Base-by-base conservation (phyloP, 371 early-diverging fungal genomes). In the Syncephalastrum racemosum region DNA sequence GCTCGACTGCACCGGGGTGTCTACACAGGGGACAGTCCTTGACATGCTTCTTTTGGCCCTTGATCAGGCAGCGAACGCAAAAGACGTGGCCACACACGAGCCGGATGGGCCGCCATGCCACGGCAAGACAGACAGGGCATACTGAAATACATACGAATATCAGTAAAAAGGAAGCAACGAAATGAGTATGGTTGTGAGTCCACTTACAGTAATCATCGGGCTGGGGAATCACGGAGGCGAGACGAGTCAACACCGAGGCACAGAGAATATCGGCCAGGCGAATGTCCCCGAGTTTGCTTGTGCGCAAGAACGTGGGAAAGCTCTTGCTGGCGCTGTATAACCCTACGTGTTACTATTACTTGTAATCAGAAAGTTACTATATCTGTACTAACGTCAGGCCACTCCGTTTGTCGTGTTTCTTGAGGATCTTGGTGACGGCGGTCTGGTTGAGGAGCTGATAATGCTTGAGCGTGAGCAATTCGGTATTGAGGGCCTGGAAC, bases 341-440 rank as follows among this genome's bases (percentile, higher is more conserved):
- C 24, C 16, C 16, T 51, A 44, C 15, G n/a, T 31, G 24, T 24
- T 43, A n/a, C 46, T 36, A 8, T 2, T 40, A 54, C n/a, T n/a
- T 15, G 45, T 50, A 22, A 14, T 15, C 1, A 46, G 4, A 46
- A 18, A 16, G 6, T 19, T 22, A 14, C 6, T 5, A 7, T 7
- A 50, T 5, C 25, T 31, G 12, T 19, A 50, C 76, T 56, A 71
- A 80, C 81, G 59, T 71, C 25, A 90, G 53, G 4, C 85, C 87
- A 22, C 91, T 89, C 43, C 86, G 84, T 64, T 92, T 92, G 67
- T 92, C 92, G 50, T 91, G 91, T 62, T 92, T 91, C 68, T 92
- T 92, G 19, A 92, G 67, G 12, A 91, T 90, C 68, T 92, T 92
- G 48, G 82, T 81, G 63, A 91, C 83, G 4, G 90, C 90, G 4